phyloP scores from a whole-genome alignment of 1,284 basidiomycete genomes.

The Ustilago shanxiensis region DNA sequence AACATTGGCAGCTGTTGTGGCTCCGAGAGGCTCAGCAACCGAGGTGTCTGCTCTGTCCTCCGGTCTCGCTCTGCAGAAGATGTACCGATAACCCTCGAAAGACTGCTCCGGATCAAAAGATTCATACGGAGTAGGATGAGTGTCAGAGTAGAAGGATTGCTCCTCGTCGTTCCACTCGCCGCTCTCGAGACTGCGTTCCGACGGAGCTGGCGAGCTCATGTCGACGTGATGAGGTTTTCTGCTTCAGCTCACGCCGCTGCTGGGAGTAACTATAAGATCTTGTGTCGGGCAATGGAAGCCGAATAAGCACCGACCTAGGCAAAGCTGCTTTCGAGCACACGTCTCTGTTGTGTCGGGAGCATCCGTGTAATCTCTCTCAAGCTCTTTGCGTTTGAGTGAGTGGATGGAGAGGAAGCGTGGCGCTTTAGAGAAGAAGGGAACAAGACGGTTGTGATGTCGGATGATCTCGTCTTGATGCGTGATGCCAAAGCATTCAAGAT shows the following conservation, averaged over 20 bases:
- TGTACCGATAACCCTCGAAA: conserved; percentile 29
- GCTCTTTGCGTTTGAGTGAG: conserved; percentile 42
- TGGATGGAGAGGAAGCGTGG: conserved; percentile 49
- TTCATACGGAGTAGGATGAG: conserved; percentile 29
- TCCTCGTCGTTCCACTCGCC: conserved; percentile 37
- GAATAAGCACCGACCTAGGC: conserved; percentile 39
- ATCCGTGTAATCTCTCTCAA: conserved; percentile 41
- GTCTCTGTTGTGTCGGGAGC: conserved; percentile 27
- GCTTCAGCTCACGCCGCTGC: neutral
- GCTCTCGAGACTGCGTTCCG: conserved; percentile 27
- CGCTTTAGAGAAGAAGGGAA: conserved; percentile 36
- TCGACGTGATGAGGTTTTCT: neutral
- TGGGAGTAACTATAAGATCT: conserved; percentile 2
- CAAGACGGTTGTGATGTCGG: conserved; percentile 21
- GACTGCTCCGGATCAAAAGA: conserved; percentile 44
- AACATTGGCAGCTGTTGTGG: neutral
- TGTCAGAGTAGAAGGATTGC: conserved; percentile 30
- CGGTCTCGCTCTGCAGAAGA: conserved; percentile 13
- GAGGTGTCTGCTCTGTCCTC: neutral
- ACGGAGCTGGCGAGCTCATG: conserved; percentile 24
- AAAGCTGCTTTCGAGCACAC: conserved; percentile 34
- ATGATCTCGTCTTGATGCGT: conserved; percentile 31
- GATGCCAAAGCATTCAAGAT: conserved; percentile 41
- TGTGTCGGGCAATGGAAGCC: conserved; percentile 31
- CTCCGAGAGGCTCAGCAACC: neutral